Base-by-base conservation (phyloP, 2,329 filamentous ascomycete species). In the Teratosphaeria viscida region DNA sequence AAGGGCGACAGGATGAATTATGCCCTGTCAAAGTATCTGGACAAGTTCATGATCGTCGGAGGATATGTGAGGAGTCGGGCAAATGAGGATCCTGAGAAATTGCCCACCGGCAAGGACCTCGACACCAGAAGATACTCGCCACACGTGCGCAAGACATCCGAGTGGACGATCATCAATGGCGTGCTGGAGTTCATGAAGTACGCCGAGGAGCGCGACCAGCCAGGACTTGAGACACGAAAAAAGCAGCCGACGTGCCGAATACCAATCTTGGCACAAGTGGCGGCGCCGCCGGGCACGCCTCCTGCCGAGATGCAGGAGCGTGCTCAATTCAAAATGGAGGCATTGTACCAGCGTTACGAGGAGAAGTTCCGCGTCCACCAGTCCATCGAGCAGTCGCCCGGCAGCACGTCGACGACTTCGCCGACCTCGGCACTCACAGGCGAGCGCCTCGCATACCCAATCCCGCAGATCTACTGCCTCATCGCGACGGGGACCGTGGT, bases 401-500 rank as follows among this genome's bases (percentile, higher is more conserved):
- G 62, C 27, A 34, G 62, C 54, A 62, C 61, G 26, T 43, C 64
- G 5, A 61, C 62, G 54, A 60, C 60, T 19, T 49, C 61, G 16
- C 58, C 62, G 53, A 64, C 64, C 2, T 49, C 43, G 23, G 43
- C 43, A 6, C 43, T 49, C 10, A 49, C 43, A 4, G 43, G 43
- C n/a, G 43, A 49, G 16, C 11, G 62, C 16, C 61, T 67, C 14
- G 61, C 63, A 1, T 64, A 64, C 60, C 65, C 67, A 19, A 71
- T 75, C 27, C 82, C 82, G 0, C 79, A 81, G 0, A 70, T 85
- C 2, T 80, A 81, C 55, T 82, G 79, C 1, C 73, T 84, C 53
- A 71, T 84, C n/a, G 74, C 82, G 6, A 79, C 76, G 23, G 77
- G 80, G 32, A 78, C 79, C 0, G 73, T 82, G 12, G 72, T 84